Percentiles rank a stretch among this genome's conserved stretches.
These are phyloP conservation scores for Leccinum broughii DNA, from an alignment of 768 basidiomycete species.

Conservation along the genomic window DNA sequence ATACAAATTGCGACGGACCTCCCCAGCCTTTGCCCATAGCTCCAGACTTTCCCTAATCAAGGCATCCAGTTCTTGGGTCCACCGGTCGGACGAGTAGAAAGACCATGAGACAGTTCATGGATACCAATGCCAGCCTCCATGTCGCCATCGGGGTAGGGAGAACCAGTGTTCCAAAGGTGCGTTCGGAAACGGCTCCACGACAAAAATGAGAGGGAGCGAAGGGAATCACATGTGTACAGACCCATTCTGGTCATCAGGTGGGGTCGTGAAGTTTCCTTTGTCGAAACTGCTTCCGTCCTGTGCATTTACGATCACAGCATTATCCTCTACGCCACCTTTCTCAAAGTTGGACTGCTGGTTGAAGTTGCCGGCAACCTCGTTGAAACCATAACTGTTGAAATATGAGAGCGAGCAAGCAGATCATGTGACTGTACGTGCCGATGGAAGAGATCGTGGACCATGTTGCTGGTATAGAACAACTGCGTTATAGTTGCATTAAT, in stretches of 20 bases:
- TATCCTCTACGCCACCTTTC: conserved; percentile 80
- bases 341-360: conserved; percentile 92
- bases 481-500: conserved; percentile 90
- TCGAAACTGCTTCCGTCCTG: conserved; percentile 94
- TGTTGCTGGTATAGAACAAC: conserved; percentile 84
- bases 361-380: conserved; percentile 92
- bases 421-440: conserved; percentile 37
- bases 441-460: conserved; percentile 83
- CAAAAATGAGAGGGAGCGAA: not conserved
- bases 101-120: conserved; percentile 84
- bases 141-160: conserved; percentile 92
- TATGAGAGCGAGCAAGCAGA: not conserved
- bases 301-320: conserved; percentile 92
- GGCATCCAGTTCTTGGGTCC: conserved; percentile 90
- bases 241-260: conserved; percentile 82
- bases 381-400: conserved; percentile 77
- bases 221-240: conserved; percentile 11
- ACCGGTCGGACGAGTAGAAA: conserved; percentile 93
- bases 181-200: conserved; percentile 72
- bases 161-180: conserved; percentile 93
- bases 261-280: conserved; percentile 90
- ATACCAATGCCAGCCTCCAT: conserved; percentile 97
- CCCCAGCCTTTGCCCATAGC: conserved; percentile 99
- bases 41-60: conserved; percentile 94
- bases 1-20: conserved; percentile 37